Conservation (phyloP, 768 basidiomycete species). For the Hypholoma fasciculare region DNA sequence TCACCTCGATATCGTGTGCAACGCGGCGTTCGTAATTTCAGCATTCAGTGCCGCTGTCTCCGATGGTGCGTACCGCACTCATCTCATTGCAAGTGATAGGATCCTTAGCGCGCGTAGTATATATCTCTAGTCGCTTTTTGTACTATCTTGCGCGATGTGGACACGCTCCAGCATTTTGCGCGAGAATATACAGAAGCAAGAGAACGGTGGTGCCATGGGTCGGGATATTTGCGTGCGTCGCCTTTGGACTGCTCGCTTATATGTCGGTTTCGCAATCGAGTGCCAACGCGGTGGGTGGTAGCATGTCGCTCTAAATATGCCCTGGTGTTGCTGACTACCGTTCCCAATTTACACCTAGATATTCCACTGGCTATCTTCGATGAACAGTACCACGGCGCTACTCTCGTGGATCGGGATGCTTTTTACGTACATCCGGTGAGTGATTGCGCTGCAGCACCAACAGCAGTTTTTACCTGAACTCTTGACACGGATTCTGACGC, state of each 20-base stretch:
- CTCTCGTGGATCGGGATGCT: conserved; percentile 20
- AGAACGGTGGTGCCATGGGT: conserved; percentile 14
- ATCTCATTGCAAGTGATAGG: background rate
- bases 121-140: conserved; percentile 15
- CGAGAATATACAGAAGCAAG: conserved; percentile 8
- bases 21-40: conserved; percentile 20
- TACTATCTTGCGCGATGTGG: conserved; percentile 17
- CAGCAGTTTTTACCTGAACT: background rate
- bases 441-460: background rate
- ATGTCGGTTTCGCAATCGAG: conserved; percentile 15
- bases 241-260: conserved; percentile 13
- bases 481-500: conserved; percentile 11
- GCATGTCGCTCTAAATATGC: background rate
- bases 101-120: conserved; percentile 1
- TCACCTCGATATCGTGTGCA: conserved; percentile 40
- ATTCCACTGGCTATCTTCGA: conserved; percentile 19
- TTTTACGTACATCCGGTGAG: conserved; percentile 19
- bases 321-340: background rate
- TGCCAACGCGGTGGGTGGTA: conserved; percentile 10
- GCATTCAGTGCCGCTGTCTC: conserved; percentile 19
- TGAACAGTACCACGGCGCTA: conserved; percentile 16
- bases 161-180: conserved; percentile 14
- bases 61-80: conserved; percentile 7
- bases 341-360: conserved; percentile 3
- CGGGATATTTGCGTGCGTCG: conserved; percentile 14